Percentiles rank a stretch among this genome's conserved stretches.
phyloP scores from a whole-genome alignment of 306 rosid species.

The Carpinus fangiana region DNA sequence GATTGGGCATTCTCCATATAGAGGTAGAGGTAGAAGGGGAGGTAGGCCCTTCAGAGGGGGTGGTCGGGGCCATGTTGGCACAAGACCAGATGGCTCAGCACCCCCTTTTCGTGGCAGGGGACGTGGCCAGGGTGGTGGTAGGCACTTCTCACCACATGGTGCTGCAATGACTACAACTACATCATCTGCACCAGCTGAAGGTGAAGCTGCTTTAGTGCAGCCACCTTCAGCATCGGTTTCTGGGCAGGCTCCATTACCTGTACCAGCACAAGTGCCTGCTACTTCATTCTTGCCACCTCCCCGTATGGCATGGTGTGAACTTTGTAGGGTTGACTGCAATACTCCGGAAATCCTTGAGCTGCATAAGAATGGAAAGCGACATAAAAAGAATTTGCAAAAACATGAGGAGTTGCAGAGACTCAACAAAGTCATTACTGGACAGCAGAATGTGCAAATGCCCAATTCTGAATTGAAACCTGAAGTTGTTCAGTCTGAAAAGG shows the following conservation, averaged over 20 bases:
- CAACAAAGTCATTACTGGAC: slow-evolving; percentile 50
- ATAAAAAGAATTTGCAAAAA: slow-evolving; percentile 60
- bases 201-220: slow-evolving; percentile 34
- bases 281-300: slow-evolving; percentile 46
- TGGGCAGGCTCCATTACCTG: slow-evolving; percentile 37
- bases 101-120: slow-evolving; percentile 47
- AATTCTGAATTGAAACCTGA: slow-evolving; percentile 48
- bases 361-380: slow-evolving; percentile 80
- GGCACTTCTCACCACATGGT: slow-evolving; percentile 55
- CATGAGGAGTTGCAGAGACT: slow-evolving; percentile 67
- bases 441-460: slow-evolving; percentile 45
- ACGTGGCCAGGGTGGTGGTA: slow-evolving; percentile 59
- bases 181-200: slow-evolving; percentile 43
- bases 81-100: slow-evolving; percentile 37
- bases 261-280: slow-evolving; percentile 47
- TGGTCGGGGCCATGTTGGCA: slow-evolving; percentile 52
- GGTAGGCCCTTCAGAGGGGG: slow-evolving; percentile 69
- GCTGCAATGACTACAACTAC: slow-evolving; percentile 41
- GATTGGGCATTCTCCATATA: slow-evolving; percentile 60
- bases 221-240: slow-evolving; percentile 48
- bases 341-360: slow-evolving; percentile 71
- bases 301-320: slow-evolving; percentile 64
- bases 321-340: slow-evolving; percentile 88
- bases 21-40: slow-evolving; percentile 77
- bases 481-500: slow-evolving; percentile 44